Base-by-base conservation (phyloP, 257 asterid genomes). In the Thymus mandschuricus region DNA sequence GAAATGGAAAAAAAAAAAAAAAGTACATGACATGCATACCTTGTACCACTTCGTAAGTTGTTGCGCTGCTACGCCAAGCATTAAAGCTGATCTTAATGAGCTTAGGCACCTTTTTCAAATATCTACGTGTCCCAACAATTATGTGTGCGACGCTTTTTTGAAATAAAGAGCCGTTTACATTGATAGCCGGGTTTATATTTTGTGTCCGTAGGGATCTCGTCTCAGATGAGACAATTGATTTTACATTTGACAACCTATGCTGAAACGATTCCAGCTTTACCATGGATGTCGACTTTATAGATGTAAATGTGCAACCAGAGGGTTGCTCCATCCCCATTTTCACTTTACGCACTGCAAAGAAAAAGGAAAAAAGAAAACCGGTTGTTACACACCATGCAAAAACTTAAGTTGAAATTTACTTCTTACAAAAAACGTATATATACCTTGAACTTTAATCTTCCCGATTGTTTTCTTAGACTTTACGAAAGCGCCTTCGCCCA, bases 401-500 rank as follows among this genome's bases (percentile, higher is more conserved):
- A 67, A 46, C 13, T 64, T 38, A 51, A 68, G 35, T 8, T 13
- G 68, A 59, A 73, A 77, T 49, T 62, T 34, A 61, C 60, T 73
- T 48, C 21, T 34, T 27, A 49, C 28, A 63, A 66, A 60, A 60
- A 64, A 12, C 10, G 71, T 31, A 75, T 71, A 74, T 59, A 61
- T 35, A 92, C 98, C 99, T 88, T 94, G 99, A 70, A 94, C 83
- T 81, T 87, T 94, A 69, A 94, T 85, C 81, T 89, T 91, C 80
- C 98, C 97, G 68, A 86, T 73, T 69, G 88, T 86, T 84, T 91
- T 91, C 83, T 89, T 94, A 2, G 87, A 81, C 81, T 88, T 94
- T 31, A 86, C 79, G 31, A 83, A 72, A 60, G 92, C 95, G 70
- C 89, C 90, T 81, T 91, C 99, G 48, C 96, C 81, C 51, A 88